phyloP scores from a whole-genome alignment of 2,329 filamentous ascomycete genomes.

The Pseudogymnoascus sp. region DNA sequence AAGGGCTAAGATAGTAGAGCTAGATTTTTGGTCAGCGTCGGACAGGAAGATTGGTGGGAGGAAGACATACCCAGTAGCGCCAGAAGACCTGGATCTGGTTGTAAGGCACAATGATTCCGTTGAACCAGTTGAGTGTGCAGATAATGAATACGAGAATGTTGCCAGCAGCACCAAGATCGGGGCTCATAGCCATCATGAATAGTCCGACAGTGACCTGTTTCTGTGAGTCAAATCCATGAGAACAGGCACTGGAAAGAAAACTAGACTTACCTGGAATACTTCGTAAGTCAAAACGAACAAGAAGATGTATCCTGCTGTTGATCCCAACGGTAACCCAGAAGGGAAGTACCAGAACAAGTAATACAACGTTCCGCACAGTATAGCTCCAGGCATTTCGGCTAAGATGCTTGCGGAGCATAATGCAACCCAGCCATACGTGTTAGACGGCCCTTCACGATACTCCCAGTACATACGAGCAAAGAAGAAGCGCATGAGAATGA shows the following conservation, averaged over 20 bases:
- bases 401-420: conserved; percentile 47
- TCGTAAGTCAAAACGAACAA: conserved; percentile 65
- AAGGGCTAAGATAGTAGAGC: conserved; percentile 60
- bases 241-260: conserved; percentile 49
- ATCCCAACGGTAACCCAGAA: conserved; percentile 40
- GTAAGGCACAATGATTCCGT: conserved; percentile 73
- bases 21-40: conserved; percentile 68
- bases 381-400: conserved; percentile 39
- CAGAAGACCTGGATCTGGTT: conserved; percentile 32
- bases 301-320: conserved; percentile 69
- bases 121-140: conserved; percentile 57
- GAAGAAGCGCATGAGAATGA: conserved; percentile 52
- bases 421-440: conserved; percentile 54
- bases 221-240: not conserved
- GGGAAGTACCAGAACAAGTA: conserved; percentile 52
- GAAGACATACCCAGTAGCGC: conserved; percentile 20
- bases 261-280: too few species aligned
- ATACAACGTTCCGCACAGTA: conserved; percentile 37
- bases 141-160: conserved; percentile 4
- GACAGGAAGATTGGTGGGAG: conserved; percentile 56
- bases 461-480: conserved; percentile 50
- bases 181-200: not conserved
- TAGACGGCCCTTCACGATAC: conserved; percentile 52
- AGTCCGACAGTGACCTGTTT: not conserved
- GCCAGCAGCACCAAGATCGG: too few species aligned